Evolutionary conservation across 345 rosid genomes (phyloP).

Genomic region (Eutrema heterophyllum): DNA sequence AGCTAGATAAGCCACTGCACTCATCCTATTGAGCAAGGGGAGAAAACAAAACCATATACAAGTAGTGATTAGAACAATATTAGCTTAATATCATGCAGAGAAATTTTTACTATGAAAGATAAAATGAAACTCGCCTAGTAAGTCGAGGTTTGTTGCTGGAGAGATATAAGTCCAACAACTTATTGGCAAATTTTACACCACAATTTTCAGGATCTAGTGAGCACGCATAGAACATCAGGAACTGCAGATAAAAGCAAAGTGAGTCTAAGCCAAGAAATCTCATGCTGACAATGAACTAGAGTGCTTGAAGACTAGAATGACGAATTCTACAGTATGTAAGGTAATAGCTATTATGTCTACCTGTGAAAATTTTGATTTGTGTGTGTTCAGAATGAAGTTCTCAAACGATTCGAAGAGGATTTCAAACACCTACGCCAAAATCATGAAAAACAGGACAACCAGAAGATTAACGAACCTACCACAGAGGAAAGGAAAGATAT

Average conservation of each 20-base stretch:
- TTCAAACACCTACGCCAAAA: slow-evolving; percentile 52
- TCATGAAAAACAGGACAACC: background rate
- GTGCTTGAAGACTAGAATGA: background rate
- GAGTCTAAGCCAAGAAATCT: background rate
- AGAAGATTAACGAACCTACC: background rate
- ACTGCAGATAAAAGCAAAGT: slow-evolving; percentile 43
- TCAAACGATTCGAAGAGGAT: slow-evolving; percentile 57
- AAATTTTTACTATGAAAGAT: background rate
- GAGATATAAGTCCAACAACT: slow-evolving; percentile 46
- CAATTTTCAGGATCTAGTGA: slow-evolving; percentile 71
- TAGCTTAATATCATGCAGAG: background rate
- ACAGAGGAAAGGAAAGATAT: background rate
- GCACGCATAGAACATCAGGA: slow-evolving; percentile 73
- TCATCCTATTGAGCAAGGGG: slow-evolving; percentile 47
- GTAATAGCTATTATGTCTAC: slow-evolving; percentile 27
- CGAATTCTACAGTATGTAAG: background rate
- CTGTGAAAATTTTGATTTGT: slow-evolving; percentile 79
- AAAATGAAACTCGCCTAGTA: slow-evolving; percentile 41
- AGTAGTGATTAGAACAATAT: background rate
- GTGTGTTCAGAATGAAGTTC: slow-evolving; percentile 47
- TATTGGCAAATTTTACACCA: slow-evolving; percentile 53
- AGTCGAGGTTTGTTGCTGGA: slow-evolving; percentile 33
- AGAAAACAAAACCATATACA: background rate
- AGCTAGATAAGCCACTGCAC: slow-evolving; percentile 78
- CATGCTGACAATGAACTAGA: background rate